Percentiles rank a stretch among this genome's conserved stretches.
These are phyloP conservation scores for Xylaria palmicola DNA, from an alignment of 495 filamentous ascomycete genomes.

Conservation along the genomic window DNA sequence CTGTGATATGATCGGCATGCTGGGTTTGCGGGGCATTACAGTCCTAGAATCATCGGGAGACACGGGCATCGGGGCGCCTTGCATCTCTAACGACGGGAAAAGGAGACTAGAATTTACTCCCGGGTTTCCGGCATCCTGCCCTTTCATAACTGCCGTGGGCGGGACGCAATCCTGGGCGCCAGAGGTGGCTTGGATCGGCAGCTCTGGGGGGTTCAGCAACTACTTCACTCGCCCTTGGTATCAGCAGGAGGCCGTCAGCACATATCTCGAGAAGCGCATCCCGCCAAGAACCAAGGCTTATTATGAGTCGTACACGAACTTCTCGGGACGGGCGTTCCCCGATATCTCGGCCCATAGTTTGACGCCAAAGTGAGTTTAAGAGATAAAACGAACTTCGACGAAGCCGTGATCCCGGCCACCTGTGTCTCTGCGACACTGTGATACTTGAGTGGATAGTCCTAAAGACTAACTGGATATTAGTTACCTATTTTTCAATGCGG, in stretches of 20 bases:
- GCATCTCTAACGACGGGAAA: conserved; percentile 61
- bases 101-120: conserved; percentile 62
- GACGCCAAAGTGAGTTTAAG: conserved; percentile 31
- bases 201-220: conserved; percentile 67
- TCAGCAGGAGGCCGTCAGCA: conserved; percentile 54
- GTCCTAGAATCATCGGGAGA: conserved; percentile 69
- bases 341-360: conserved; percentile 62
- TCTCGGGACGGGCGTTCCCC: conserved; percentile 63
- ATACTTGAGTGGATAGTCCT: neutral
- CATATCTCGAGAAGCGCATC: conserved; percentile 53
- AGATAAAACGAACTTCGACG: neutral
- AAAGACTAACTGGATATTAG: neutral
- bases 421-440: neutral
- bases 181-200: conserved; percentile 57
- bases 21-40: conserved; percentile 66
- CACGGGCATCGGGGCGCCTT: conserved; percentile 62
- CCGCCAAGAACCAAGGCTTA: conserved; percentile 43
- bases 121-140: conserved; percentile 66
- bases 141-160: conserved; percentile 70
- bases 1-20: conserved; percentile 62
- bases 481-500: conserved; percentile 9
- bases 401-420: neutral
- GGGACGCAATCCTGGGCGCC: conserved; percentile 56
- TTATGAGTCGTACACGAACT: conserved; percentile 49
- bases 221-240: conserved; percentile 58